Evolutionary conservation across 164 flowering plant genomes (phyloP).

Genomic region (Dillenia turbinata): DNA sequence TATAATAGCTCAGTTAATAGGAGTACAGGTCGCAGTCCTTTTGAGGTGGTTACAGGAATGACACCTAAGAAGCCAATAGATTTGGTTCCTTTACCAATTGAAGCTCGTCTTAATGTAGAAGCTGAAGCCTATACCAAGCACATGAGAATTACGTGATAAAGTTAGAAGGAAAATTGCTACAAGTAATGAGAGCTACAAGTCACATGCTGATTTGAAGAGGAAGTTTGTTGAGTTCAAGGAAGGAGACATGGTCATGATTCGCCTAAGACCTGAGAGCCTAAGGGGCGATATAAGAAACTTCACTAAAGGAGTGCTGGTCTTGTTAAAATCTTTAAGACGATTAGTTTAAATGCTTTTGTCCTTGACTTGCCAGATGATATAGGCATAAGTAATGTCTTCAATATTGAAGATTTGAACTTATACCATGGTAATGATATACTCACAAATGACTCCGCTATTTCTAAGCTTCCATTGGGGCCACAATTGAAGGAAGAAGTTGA

Average conservation of each 20-base stretch:
- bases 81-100: conserved; percentile 1
- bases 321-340: neutral
- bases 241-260: conserved; percentile 8
- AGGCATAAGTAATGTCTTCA: conserved; percentile 3
- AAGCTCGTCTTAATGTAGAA: neutral
- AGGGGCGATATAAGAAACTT: neutral
- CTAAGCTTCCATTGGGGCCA: no score
- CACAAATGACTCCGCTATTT: no score
- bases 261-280: neutral
- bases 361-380: conserved; percentile 6
- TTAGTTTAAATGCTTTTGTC: neutral
- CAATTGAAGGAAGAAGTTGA: no score
- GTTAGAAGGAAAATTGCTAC: neutral
- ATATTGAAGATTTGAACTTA: conserved; percentile 1
- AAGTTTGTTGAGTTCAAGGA: neutral
- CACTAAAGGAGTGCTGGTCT: conserved; percentile 4
- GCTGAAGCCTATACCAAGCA: neutral
- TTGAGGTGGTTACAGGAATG: neutral
- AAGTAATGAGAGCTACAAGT: neutral
- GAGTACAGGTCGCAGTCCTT: neutral
- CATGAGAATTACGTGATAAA: no score
- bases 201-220: neutral
- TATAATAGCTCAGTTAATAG: neutral
- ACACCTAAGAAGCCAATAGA: conserved; percentile 1
- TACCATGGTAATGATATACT: neutral